These are phyloP conservation scores for Blastomyces emzantsi DNA, from an alignment of 2,329 filamentous ascomycete species.

Conservation along the genomic window DNA sequence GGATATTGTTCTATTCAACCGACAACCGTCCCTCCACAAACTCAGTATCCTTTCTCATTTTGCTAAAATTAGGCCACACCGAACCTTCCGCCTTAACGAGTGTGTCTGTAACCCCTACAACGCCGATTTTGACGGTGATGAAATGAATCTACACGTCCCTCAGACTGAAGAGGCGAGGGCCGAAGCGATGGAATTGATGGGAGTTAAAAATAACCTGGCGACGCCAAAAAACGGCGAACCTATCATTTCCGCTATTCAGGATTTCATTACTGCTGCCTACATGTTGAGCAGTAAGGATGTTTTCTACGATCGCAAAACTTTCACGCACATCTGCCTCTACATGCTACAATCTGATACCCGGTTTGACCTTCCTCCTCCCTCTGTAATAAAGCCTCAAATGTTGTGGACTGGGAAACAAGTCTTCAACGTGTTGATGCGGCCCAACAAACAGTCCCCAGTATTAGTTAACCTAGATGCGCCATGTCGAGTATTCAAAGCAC, in stretches of 20 bases:
- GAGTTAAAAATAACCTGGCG: slow-evolving; percentile 89
- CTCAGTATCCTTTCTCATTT: slow-evolving; percentile 96
- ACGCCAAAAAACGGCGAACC: slow-evolving; percentile 97
- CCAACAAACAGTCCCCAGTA: slow-evolving; percentile 74
- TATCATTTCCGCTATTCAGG: slow-evolving; percentile 97
- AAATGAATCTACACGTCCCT: slow-evolving; percentile 98
- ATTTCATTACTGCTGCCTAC: slow-evolving; percentile 96
- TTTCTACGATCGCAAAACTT: slow-evolving; percentile 82
- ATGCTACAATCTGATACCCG: slow-evolving; percentile 77
- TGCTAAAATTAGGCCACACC: slow-evolving; percentile 86
- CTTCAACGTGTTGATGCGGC: slow-evolving; percentile 84
- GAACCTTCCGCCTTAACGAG: slow-evolving; percentile 93
- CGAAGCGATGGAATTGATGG: slow-evolving; percentile 94
- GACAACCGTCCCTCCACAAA: slow-evolving; percentile 95
- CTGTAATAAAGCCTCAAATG: slow-evolving; percentile 73
- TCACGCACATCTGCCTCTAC: slow-evolving; percentile 82
- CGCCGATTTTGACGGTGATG: slow-evolving; percentile 96
- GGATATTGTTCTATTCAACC: slow-evolving; percentile 95
- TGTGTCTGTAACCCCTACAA: slow-evolving; percentile 99
- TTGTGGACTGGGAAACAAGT: slow-evolving; percentile 97
- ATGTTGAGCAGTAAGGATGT: slow-evolving; percentile 84
- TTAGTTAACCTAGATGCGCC: slow-evolving; percentile 88
- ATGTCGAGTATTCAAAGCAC: slow-evolving; percentile 59
- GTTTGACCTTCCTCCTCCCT: slow-evolving; percentile 77
- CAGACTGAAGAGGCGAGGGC: slow-evolving; percentile 95